Evolutionary conservation across 2,329 filamentous ascomycete genomes (phyloP), one percentile per base, ranked within the genome.

Genomic region (Clonostachys solani): DNA sequence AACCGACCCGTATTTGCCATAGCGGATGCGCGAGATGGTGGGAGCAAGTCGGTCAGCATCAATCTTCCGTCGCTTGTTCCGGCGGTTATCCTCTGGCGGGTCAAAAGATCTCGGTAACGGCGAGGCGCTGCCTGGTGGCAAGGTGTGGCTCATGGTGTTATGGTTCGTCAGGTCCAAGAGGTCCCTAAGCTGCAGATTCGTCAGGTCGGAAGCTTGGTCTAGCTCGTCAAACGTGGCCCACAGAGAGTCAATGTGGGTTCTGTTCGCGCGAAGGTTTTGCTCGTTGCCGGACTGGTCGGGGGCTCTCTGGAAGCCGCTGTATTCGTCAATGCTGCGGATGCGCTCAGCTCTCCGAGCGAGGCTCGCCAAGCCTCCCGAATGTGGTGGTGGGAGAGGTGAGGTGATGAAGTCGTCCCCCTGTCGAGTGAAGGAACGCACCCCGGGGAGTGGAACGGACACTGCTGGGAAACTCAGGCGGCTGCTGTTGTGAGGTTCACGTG

Each of bases 1-100:
- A 15, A 95, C 87, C 66, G 96, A 92, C 16, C 92, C 92, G 63
- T 86, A 90, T 57, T 84, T 84, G 18, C 92, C 92, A 63, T 96
- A 97, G 52, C 80, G 84, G 61, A 92, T 89, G 3, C 76, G 80
- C 50, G 68, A 71, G 54, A 74, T 77, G 37, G 63, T 62, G 7
- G 73, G 66, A 23, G 73, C 66, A 13, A 73, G 65, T 42, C 75
- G 74, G 51, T 87, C 84, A 2, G 79, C 74, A 56, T 89, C 86
- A 36, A 90, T 64, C 62, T 88, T 90, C 52, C 86, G 78, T 42
- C 87, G 80, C 64, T 91, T 91, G 43, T 68, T 68, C 48, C 79
- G 73, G 47, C 81, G 77, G 54, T 62, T 71, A 43, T 74, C 71
- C 35, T 80, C 74, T 43, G 63, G 56, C 23, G 69, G 59, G 16